phyloP scores from a whole-genome alignment of 495 filamentous ascomycete species.

The Neurospora sp. region DNA sequence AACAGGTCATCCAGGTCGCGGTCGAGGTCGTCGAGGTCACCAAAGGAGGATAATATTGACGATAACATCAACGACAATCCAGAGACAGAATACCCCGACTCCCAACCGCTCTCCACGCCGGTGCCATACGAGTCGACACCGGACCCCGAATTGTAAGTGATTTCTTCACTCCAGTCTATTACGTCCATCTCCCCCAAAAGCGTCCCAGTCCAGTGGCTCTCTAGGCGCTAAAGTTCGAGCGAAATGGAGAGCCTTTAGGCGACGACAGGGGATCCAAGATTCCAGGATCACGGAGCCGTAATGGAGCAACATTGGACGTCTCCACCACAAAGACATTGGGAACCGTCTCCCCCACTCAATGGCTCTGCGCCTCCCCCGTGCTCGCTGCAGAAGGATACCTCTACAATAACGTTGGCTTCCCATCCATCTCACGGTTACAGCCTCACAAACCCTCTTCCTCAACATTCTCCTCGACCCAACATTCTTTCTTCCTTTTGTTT shows the following conservation, averaged over 20 bases:
- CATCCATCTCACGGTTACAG: not conserved
- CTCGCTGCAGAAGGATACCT: not conserved
- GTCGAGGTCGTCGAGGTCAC: not conserved
- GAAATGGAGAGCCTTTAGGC: not conserved
- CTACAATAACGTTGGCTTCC: not conserved
- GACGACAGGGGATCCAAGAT: not conserved
- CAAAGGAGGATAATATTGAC: not conserved
- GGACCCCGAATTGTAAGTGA: slow-evolving; percentile 15
- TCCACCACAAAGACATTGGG: not conserved
- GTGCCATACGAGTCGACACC: slow-evolving; percentile 4
- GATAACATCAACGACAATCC: not conserved
- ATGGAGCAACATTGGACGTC: not conserved
- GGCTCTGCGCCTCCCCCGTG: not conserved
- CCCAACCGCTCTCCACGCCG: not conserved
- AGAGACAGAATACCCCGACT: not conserved
- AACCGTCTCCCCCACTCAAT: not conserved
- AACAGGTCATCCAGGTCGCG: not conserved
- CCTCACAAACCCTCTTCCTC: not conserved
- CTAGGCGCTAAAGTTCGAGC: not conserved
- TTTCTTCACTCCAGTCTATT: not conserved
- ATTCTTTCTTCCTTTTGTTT: slow-evolving; percentile 3
- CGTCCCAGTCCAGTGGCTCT: not conserved
- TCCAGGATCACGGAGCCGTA: not conserved
- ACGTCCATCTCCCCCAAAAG: not conserved
- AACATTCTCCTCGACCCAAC: not conserved